These are phyloP conservation scores for Drechslerella coelobrocha DNA, from an alignment of 2,329 filamentous ascomycete species.

Conservation along the genomic window DNA sequence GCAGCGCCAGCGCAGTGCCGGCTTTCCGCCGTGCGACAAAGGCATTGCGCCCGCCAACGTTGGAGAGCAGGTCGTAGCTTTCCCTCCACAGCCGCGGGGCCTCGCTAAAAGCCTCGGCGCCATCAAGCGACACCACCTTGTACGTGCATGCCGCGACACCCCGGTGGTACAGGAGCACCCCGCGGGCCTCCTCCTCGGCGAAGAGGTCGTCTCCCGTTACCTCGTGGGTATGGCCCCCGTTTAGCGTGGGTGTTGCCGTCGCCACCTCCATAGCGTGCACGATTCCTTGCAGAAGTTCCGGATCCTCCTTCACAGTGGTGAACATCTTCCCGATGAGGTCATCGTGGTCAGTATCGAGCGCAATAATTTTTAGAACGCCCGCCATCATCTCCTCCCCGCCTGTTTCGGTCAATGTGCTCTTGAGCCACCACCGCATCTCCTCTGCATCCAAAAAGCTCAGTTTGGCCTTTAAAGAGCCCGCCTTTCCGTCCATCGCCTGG, in stretches of 20 bases:
- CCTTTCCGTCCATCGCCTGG: no score
- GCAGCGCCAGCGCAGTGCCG: constrained; percentile 48
- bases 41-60: no score
- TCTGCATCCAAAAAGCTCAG: no score
- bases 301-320: constrained; percentile 33
- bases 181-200: constrained; percentile 10
- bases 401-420: constrained; percentile 32
- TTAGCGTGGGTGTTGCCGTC: constrained; percentile 15
- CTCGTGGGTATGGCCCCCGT: no score
- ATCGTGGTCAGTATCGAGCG: no score
- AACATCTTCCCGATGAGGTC: constrained; percentile 50
- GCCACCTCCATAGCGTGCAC: constrained; percentile 46
- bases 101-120: constrained; percentile 20
- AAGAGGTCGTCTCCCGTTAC: no score
- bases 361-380: no score
- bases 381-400: no score
- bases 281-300: constrained; percentile 47
- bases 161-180: constrained; percentile 51
- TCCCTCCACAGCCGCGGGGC: no score
- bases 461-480: no score
- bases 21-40: constrained; percentile 39
- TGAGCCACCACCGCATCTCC: constrained; percentile 32
- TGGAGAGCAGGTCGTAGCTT: no score
- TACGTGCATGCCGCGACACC: constrained; percentile 51
- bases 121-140: constrained; percentile 40